Percentiles rank a stretch among this genome's conserved stretches.
Conservation (phyloP, 495 filamentous ascomycete species). For the Bacidia rubella region DNA sequence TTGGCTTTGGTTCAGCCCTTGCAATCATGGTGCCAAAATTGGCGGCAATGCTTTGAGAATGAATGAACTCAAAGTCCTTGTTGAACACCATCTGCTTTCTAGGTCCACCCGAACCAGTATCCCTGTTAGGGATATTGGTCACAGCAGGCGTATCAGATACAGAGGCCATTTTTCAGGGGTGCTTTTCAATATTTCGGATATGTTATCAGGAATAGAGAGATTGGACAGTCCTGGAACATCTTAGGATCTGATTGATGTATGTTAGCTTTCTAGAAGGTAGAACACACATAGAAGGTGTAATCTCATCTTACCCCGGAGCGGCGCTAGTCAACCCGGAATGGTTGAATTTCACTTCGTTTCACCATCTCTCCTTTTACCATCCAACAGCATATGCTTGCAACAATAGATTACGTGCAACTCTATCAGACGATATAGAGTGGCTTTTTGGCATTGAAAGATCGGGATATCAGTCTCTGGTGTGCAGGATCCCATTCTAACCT, state of each 20-base stretch:
- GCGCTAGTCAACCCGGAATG: neutral
- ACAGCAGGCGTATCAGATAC: conserved; percentile 1
- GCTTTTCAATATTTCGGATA: neutral
- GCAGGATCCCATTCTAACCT: neutral
- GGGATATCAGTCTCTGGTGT: too few species aligned
- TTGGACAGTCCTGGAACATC: neutral
- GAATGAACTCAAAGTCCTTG: conserved; percentile 1
- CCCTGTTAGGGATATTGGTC: neutral
- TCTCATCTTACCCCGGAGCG: neutral
- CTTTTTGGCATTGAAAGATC: too few species aligned
- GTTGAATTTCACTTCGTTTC: neutral
- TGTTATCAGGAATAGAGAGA: neutral
- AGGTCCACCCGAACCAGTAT: neutral
- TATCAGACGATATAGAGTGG: too few species aligned
- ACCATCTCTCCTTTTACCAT: too few species aligned
- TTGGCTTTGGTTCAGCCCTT: neutral
- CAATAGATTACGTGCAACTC: too few species aligned
- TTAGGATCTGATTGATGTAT: neutral
- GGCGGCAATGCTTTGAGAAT: conserved; percentile 5
- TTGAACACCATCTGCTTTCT: neutral
- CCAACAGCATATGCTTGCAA: too few species aligned
- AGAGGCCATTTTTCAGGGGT: neutral
- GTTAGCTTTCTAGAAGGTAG: neutral
- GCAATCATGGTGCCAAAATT: conserved; percentile 6
- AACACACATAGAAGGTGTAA: neutral